Conservation (phyloP, 306 rosid species). For the Notholithocarpus densiflorus region DNA sequence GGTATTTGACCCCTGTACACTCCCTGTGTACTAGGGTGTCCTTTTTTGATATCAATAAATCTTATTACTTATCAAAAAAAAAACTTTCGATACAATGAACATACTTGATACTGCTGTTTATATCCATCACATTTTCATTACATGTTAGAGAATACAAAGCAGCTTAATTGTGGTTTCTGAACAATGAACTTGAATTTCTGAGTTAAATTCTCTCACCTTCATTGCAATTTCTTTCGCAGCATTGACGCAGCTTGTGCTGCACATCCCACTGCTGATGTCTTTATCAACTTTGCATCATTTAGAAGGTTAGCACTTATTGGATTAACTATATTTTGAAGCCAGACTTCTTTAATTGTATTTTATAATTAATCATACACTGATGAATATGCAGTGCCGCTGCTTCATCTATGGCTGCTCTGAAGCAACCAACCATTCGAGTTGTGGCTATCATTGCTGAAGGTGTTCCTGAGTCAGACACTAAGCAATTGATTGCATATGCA, state of each 20-base stretch:
- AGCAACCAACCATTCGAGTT: slow-evolving; percentile 94
- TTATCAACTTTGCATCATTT: slow-evolving; percentile 94
- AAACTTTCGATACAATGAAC: neutral
- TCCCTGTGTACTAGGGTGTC: too few relatives aligned
- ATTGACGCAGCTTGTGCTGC: slow-evolving; percentile 93
- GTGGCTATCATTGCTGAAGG: slow-evolving; percentile 98
- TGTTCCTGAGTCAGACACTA: slow-evolving; percentile 90
- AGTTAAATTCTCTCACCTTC: slow-evolving; percentile 26
- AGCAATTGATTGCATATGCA: slow-evolving; percentile 93
- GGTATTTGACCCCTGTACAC: too few relatives aligned
- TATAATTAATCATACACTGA: slow-evolving; percentile 17
- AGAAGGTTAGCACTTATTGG: slow-evolving; percentile 61
- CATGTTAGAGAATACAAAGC: neutral
- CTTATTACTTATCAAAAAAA: too few relatives aligned
- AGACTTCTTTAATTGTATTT: neutral
- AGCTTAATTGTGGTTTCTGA: slow-evolving; percentile 12
- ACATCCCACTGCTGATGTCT: slow-evolving; percentile 98
- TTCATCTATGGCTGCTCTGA: slow-evolving; percentile 85
- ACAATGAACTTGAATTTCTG: slow-evolving; percentile 10
- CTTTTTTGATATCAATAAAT: too few relatives aligned
- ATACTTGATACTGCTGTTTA: neutral
- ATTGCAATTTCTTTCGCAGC: slow-evolving; percentile 48
- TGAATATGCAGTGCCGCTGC: slow-evolving; percentile 82
- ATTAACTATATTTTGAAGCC: neutral
- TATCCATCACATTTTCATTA: neutral